Base-by-base conservation (phyloP, 2,329 filamentous ascomycete genomes). In the Didymella glomerata region DNA sequence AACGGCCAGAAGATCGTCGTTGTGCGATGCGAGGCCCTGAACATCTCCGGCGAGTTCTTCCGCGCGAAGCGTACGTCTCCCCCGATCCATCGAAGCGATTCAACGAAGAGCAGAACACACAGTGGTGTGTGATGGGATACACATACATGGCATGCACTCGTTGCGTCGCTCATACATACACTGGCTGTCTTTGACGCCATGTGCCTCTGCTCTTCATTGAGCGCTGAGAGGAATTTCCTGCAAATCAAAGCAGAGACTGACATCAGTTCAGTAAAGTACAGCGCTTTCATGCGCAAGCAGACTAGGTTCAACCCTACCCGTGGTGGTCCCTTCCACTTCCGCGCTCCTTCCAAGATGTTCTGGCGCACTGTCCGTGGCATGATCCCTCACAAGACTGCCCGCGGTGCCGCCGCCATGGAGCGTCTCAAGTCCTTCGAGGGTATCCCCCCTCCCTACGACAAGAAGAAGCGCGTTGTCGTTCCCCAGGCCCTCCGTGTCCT, bases 21-120 rank as follows among this genome's bases (percentile, higher is more conserved):
- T 76, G 95, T 99, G 82, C 92, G 95, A 87, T 96, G 91, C 85
- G 95, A 99, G 86, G 93, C 92, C 78, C 89, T 99, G 83, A 99
- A 99, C 90, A 99, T 99, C 88, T 99, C 95, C 75, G 95, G 95
- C 86, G 95, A 98, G 88, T 99, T 99, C 92, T 99, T 99, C 91
- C 93, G 95, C 83, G 90, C 94, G 76, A 99, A 99, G 91, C 91
- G 95, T 99, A 97, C 84, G 94, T 97, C 78, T 68, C 62, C 60
- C 60, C 65, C 46, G 56, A 59, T 61, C 61, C 60, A 61, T 54
- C 57, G 60, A 62, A 59, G 50, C 50, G 50, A 47, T n/a, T 46
- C 41, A 32, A 56, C 49, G 42, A 61, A 51, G 60, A 62, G 55
- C 63, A 59, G 59, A 61, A 58, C 57, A 67, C 64, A 67, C 34